Evolutionary conservation across 208 protist species (phyloP), one percentile per base, ranked within the genome.

Genomic region (Trypanosoma lewisi): DNA sequence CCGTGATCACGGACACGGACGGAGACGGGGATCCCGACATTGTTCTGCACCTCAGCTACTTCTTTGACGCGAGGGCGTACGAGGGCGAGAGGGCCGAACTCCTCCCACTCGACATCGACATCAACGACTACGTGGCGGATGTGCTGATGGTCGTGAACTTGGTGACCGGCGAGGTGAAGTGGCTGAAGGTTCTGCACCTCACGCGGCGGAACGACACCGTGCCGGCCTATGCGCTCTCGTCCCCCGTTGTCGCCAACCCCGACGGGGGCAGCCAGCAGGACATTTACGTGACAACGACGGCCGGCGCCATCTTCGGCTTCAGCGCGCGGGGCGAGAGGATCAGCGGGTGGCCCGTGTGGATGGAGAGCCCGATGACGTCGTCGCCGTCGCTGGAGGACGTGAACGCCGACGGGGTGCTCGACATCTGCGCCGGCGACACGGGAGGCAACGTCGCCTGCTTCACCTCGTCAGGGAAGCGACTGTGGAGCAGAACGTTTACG

Each of bases 41-140:
- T 52, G 78, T 98, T 4, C 39, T 97, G 6, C 77, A 96, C 39
- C 80, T 97, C 17, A 96, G 89, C 33, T 98, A 96, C 65, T 97
- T 85, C 55, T 96, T 90, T 62, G 85, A 97, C 62, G 23, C 30
- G 42, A 75, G 75, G 49, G 47, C 69, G 28, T 67, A 85, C 69
- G 70, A 73, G 52, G 30, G 47, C 56, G 27, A 57, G 41, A 0
- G 57, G 31, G 57, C 73, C 23, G 14, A 73, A 62, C 6, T 39
- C 6, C 65, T 91, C 2, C 63, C 73, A 25, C 0, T 12, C 4
- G 85, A 82, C 52, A 68, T 91, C 9, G 41, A 84, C 23, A 48
- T 78, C 11, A 47, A 71, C 33, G 84, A 96, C 42, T 97, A 97
- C 72, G 81, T 93, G 4, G 89, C 91, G n/a, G 86, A 90, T 42